Base-by-base conservation (phyloP, 2,329 filamentous ascomycete species). In the Neurospora sp. region DNA sequence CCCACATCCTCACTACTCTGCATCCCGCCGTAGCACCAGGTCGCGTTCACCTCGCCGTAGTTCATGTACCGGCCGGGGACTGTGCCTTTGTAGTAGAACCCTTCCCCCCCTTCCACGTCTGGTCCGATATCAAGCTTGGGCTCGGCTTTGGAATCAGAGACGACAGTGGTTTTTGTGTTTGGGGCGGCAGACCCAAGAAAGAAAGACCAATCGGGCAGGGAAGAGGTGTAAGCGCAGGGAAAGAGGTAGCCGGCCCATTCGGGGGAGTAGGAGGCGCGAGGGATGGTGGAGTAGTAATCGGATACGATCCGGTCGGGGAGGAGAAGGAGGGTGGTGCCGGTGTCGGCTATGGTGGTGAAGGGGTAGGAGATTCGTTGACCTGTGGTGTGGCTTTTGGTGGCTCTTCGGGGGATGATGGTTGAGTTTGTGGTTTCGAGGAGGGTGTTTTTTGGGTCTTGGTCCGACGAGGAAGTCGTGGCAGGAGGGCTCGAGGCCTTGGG, bases 311-410 rank as follows among this genome's bases (percentile, higher is more conserved):
- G 74, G 46, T 80, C 78, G 70, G 82, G 81, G 66, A 86, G 79
- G 69, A 87, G 79, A 74, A 87, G 82, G 46, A 89, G 81, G 3
- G 86, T 86, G 8, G 86, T 88, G 52, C 87, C 87, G 2, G 87
- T 88, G 77, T 89, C 87, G 40, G 84, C 83, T 70, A 88, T 87
- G n/a, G 84, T 74, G 23, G 71, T 74, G 74, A 82, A 81, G 52
- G 74, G 4, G 86, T 88, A 77, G 23, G 52, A 33, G 23, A 33
- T 62, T 8, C 52, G 52, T 62, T 62, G 23, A 15, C 12, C n/a
- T 12, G 23, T 33, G 11, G 52, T 62, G 33, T 62, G 52, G 52
- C 6, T 8, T 12, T 17, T 10, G 52, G 15, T 28, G 23, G 19
- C 0, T 0, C 23, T 1, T 0, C 46, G 46, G 12, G 19, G 23